Percentiles rank a stretch among this genome's conserved stretches.
Conservation (phyloP, 306 rosid genomes). For the Benincasa hispida region DNA sequence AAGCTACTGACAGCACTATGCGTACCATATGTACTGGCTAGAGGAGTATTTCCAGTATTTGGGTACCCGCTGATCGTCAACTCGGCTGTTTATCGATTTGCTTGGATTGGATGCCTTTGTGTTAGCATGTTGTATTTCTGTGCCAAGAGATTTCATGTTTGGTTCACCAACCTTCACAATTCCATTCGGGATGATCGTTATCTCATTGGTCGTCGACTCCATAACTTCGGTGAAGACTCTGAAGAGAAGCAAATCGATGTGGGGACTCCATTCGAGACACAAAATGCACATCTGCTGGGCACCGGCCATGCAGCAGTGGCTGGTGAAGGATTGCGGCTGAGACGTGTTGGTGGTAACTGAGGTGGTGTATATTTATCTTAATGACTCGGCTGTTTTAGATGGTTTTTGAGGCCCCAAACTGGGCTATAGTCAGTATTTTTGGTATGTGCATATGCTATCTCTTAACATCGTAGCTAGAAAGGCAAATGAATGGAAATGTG, state of each 20-base stretch:
- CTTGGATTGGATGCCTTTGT: slow-evolving; percentile 93
- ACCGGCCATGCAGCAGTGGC: slow-evolving; percentile 26
- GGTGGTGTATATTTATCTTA: neutral
- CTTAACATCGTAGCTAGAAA: slow-evolving; percentile 2
- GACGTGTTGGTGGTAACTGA: slow-evolving; percentile 33
- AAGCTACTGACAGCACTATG: slow-evolving; percentile 89
- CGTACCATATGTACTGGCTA: slow-evolving; percentile 81
- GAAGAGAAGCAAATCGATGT: slow-evolving; percentile 25
- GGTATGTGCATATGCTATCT: slow-evolving; percentile 7
- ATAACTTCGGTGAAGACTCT: slow-evolving; percentile 67
- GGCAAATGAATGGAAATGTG: neutral
- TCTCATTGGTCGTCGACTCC: slow-evolving; percentile 84
- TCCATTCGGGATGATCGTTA: slow-evolving; percentile 95
- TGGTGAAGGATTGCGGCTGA: slow-evolving; percentile 54
- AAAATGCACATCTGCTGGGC: slow-evolving; percentile 18
- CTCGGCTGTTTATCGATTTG: slow-evolving; percentile 94
- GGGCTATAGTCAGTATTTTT: slow-evolving; percentile 2
- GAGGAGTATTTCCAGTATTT: slow-evolving; percentile 84
- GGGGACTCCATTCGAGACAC: slow-evolving; percentile 22
- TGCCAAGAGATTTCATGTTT: slow-evolving; percentile 89
- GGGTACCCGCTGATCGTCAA: slow-evolving; percentile 92
- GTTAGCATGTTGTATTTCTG: slow-evolving; percentile 77
- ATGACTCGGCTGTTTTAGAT: neutral
- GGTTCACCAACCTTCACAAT: slow-evolving; percentile 98
- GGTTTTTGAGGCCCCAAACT: slow-evolving; percentile 4